Evolutionary conservation across 2,329 filamentous ascomycete species (phyloP).

Genomic region (Teratosphaeriaceae sp.): DNA sequence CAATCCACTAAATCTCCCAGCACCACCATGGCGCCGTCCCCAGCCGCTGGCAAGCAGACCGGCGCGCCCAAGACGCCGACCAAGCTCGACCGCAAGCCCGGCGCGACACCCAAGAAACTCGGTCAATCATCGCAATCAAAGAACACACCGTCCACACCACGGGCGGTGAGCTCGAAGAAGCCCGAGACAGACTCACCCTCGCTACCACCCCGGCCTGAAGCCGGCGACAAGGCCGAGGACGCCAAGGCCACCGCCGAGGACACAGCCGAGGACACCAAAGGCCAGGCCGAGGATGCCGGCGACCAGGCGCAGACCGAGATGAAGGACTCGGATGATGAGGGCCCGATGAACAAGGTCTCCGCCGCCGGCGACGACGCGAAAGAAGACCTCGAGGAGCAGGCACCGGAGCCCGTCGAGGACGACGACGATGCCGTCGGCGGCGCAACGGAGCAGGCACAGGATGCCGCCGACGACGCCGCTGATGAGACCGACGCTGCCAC

Average conservation of each 20-base stretch:
- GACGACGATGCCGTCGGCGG: constrained; percentile 31
- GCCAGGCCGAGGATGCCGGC: constrained; percentile 25
- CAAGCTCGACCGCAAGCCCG: constrained; percentile 34
- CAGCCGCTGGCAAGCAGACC: constrained; percentile 43
- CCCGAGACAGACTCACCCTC: constrained; percentile 31
- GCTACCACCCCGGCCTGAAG: constrained; percentile 26
- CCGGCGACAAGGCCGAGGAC: constrained; percentile 25
- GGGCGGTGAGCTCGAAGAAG: constrained; percentile 26
- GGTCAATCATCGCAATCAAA: constrained; percentile 30
- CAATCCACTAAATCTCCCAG: constrained; percentile 25
- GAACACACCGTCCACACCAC: constrained; percentile 20
- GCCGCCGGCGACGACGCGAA: constrained; percentile 39
- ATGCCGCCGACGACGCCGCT: constrained; percentile 35
- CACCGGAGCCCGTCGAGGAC: constrained; percentile 39
- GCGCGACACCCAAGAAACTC: constrained; percentile 32
- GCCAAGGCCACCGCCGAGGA: constrained; percentile 16
- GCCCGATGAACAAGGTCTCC: constrained; percentile 40
- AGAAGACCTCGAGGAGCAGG: constrained; percentile 38
- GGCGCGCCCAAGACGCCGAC: constrained; percentile 43
- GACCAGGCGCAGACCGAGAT: constrained; percentile 31
- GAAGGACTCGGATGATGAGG: constrained; percentile 32
- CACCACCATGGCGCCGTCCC: constrained; percentile 42
- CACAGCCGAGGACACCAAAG: constrained; percentile 24
- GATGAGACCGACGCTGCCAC: constrained; percentile 24
- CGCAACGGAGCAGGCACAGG: constrained; percentile 37